Conservation (phyloP, 2,329 filamentous ascomycete genomes). For the Colletotrichum neosansevieriae region DNA sequence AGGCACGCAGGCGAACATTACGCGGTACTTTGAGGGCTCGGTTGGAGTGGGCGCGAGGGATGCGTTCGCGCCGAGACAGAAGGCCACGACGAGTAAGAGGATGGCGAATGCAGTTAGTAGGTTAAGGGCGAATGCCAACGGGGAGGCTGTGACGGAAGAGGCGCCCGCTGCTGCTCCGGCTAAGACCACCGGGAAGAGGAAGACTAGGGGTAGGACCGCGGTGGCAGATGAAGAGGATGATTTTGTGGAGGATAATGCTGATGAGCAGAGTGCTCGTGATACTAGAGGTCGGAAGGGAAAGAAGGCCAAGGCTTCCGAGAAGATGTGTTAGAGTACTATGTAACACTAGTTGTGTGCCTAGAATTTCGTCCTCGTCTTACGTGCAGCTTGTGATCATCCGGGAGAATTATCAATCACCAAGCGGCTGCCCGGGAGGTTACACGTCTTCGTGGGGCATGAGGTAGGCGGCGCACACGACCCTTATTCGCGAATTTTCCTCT, state of each 20-base stretch:
- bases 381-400: background rate
- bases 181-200: slow-evolving; percentile 33
- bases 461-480: too few relatives aligned
- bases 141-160: slow-evolving; percentile 39
- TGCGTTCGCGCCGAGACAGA: slow-evolving; percentile 78
- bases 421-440: too few relatives aligned
- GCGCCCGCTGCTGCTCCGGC: slow-evolving; percentile 5
- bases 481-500: too few relatives aligned
- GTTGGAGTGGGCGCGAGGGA: slow-evolving; percentile 76
- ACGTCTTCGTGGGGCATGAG: too few relatives aligned
- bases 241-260: background rate
- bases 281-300: slow-evolving; percentile 22
- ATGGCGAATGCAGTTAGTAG: slow-evolving; percentile 81
- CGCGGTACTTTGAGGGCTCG: slow-evolving; percentile 84
- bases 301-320: slow-evolving; percentile 34
- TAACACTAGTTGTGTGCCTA: background rate
- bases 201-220: slow-evolving; percentile 19
- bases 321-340: background rate
- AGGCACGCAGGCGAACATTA: slow-evolving; percentile 96
- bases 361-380: background rate
- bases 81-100: slow-evolving; percentile 74
- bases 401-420: too few relatives aligned
- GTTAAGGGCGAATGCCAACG: slow-evolving; percentile 68
- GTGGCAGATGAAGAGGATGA: slow-evolving; percentile 19
- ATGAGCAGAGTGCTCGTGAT: slow-evolving; percentile 4